phyloP scores from a whole-genome alignment of 2,329 filamentous ascomycete genomes.

The Diatrype stigma region DNA sequence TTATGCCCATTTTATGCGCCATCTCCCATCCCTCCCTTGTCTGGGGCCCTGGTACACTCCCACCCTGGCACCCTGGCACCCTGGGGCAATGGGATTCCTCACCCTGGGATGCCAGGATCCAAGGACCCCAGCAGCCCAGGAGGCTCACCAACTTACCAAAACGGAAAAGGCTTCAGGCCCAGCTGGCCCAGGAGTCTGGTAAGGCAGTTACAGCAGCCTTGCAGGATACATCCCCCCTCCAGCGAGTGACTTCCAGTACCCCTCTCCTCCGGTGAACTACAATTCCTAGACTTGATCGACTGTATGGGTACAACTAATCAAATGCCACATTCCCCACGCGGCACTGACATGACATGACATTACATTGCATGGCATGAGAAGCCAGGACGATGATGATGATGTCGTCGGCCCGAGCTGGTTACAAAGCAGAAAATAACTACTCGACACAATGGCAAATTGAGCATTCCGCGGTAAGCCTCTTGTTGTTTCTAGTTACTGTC shows the following conservation, averaged over 20 bases:
- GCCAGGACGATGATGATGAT: slow-evolving; percentile 2
- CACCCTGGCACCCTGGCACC: no score
- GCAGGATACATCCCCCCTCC: slow-evolving; percentile 17
- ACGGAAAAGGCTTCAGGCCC: slow-evolving; percentile 7
- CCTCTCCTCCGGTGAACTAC: slow-evolving; percentile 19
- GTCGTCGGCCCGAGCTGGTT: slow-evolving; percentile 14
- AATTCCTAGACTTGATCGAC: slow-evolving; percentile 22
- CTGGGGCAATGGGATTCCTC: no score
- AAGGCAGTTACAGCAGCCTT: slow-evolving; percentile 13
- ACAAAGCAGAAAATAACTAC: slow-evolving; percentile 4
- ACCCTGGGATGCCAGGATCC: no score
- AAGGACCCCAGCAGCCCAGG: no score
- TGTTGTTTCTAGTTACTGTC: slow-evolving; percentile 21
- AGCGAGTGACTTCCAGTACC: slow-evolving; percentile 19
- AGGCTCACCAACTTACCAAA: slow-evolving; percentile 12
- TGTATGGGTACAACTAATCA: slow-evolving; percentile 26
- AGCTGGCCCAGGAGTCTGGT: slow-evolving; percentile 18
- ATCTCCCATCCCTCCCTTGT: slow-evolving; percentile 15
- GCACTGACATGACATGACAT: no score
- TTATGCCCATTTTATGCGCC: no score
- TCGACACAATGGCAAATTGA: slow-evolving; percentile 22
- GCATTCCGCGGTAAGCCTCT: slow-evolving; percentile 27
- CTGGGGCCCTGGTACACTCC: no score
- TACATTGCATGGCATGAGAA: slow-evolving; percentile 2
- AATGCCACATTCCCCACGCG: slow-evolving; percentile 27